phyloP scores from a whole-genome alignment of 2,329 filamentous ascomycete species.

The Fusarium sp. region DNA sequence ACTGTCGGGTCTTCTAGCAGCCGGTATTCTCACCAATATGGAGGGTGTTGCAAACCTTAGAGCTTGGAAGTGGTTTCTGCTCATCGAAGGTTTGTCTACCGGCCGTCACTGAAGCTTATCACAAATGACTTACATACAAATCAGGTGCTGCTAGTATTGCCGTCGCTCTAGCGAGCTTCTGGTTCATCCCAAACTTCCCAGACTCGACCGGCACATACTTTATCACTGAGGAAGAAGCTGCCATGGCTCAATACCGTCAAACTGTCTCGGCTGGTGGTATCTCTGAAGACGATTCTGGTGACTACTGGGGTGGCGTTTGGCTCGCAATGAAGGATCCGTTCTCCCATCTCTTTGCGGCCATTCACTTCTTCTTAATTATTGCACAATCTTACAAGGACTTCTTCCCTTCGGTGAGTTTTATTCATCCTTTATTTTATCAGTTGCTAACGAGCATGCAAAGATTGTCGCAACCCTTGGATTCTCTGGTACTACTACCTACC shows the following conservation, averaged over 20 bases:
- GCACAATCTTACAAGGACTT: conserved; percentile 59
- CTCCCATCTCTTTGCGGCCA: conserved; percentile 54
- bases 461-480: conserved; percentile 51
- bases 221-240: conserved; percentile 55
- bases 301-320: conserved; percentile 55
- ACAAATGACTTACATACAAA: too few species aligned
- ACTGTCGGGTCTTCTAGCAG: conserved; percentile 59
- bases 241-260: conserved; percentile 56
- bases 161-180: conserved; percentile 51
- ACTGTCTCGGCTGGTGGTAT: conserved; percentile 54
- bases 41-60: conserved; percentile 52
- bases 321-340: conserved; percentile 53
- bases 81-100: too few species aligned
- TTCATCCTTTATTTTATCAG: rapidly evolving
- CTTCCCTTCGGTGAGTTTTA: conserved; percentile 54
- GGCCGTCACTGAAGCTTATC: too few species aligned
- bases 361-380: conserved; percentile 61
- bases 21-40: conserved; percentile 61
- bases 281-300: conserved; percentile 55
- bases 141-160: conserved; percentile 51
- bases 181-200: conserved; percentile 56
- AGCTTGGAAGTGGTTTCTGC: conserved; percentile 60
- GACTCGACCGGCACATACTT: conserved; percentile 51
- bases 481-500: conserved; percentile 51
- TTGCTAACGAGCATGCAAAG: conserved; percentile 8